phyloP scores from a whole-genome alignment of 805 yeast species.

The Metschnikowia lachancei region DNA sequence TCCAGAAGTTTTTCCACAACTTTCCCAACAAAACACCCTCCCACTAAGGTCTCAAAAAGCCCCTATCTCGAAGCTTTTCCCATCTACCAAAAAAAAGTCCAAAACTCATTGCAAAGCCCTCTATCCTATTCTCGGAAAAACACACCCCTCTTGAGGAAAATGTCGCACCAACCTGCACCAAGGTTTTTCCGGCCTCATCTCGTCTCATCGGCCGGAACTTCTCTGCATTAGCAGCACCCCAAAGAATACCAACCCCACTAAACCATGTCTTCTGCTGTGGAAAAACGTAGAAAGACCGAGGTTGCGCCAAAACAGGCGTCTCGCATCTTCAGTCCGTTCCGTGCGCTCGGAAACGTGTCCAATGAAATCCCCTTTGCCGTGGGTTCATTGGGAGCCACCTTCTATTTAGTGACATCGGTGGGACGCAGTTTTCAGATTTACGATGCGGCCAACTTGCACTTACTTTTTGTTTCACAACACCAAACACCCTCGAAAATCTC shows the following conservation, averaged over 20 bases:
- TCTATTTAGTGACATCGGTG: constrained; percentile 83
- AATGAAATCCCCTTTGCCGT: constrained; percentile 82
- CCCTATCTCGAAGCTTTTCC: no score
- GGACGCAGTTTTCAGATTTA: constrained; percentile 89
- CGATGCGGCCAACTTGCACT: constrained; percentile 82
- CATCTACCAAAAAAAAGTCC: no score
- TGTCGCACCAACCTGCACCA: no score
- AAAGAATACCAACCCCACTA: neutral
- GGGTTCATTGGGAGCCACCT: constrained; percentile 84
- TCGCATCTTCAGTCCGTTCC: constrained; percentile 74
- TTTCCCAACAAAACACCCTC: no score
- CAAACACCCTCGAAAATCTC: constrained; percentile 72
- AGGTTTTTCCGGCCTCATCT: no score
- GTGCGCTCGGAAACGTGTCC: constrained; percentile 86
- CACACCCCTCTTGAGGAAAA: no score
- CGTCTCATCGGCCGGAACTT: no score
- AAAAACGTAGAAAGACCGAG: constrained; percentile 34
- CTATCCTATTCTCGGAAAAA: no score
- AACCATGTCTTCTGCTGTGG: constrained; percentile 15
- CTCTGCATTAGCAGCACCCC: no score
- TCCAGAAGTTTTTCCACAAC: no score
- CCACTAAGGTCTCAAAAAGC: no score
- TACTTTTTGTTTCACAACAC: constrained; percentile 79
- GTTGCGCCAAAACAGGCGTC: constrained; percentile 23
- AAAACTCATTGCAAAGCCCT: no score